A percentile compares a stretch with the other conserved stretches of the same genome.
Evolutionary conservation across 2,329 filamentous ascomycete genomes (phyloP).

Genomic region (Onygenales sp.): DNA sequence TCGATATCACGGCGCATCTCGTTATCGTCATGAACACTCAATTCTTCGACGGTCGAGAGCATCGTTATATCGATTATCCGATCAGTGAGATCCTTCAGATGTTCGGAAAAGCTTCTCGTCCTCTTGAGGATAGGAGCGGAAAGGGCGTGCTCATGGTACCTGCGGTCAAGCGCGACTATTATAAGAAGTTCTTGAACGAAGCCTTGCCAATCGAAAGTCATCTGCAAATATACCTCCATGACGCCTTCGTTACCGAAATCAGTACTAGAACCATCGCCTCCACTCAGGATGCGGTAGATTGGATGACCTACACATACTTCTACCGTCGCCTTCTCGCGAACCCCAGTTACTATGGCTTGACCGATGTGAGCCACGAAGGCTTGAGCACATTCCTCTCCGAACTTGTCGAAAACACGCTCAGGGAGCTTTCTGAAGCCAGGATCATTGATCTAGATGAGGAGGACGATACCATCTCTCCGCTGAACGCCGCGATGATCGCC

Average conservation of each 20-base stretch:
- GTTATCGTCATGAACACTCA: conserved; percentile 97
- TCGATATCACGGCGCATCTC: conserved; percentile 77
- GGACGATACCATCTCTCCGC: conserved; percentile 76
- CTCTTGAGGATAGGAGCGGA: conserved; percentile 67
- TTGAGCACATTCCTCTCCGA: conserved; percentile 93
- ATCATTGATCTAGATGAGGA: conserved; percentile 94
- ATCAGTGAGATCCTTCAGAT: conserved; percentile 93
- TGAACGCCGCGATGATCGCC: conserved; percentile 96
- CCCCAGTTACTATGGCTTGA: conserved; percentile 89
- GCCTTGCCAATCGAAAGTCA: conserved; percentile 93
- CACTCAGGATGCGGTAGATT: conserved; percentile 94
- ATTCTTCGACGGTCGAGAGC: conserved; percentile 92
- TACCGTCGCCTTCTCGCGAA: conserved; percentile 91
- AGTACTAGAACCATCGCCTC: conserved; percentile 93
- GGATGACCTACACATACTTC: conserved; percentile 98
- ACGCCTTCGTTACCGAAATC: conserved; percentile 94
- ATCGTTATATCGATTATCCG: conserved; percentile 93
- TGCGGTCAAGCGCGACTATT: conserved; percentile 89
- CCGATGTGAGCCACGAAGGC: conserved; percentile 80
- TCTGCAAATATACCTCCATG: conserved; percentile 81
- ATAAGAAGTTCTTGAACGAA: conserved; percentile 97
- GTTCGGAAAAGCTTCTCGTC: conserved; percentile 85
- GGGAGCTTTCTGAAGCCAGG: conserved; percentile 83
- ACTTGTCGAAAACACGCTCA: conserved; percentile 83
- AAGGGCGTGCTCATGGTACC: conserved; percentile 96